Base-by-base conservation (phyloP, 768 basidiomycete genomes). In the Tricholoma furcatifolium region DNA sequence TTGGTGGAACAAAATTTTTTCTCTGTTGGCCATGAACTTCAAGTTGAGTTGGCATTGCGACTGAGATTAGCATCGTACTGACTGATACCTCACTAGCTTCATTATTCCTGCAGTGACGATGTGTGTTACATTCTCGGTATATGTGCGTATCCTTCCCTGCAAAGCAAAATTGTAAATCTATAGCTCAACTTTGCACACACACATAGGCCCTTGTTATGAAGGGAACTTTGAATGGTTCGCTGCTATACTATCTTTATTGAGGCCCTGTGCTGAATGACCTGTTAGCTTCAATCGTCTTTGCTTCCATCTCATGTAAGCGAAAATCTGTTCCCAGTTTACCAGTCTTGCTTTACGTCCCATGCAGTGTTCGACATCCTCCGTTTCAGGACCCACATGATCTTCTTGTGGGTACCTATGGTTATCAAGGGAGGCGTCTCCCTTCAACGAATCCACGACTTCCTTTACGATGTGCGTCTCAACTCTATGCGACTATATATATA, bases 101-200 rank as follows among this genome's bases (percentile, higher is more conserved):
- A 53, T 80, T 24, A 76, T 88, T 31, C 87, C 88, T 0, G 65
- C 87, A 2, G 27, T 82, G 1, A 82, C 80, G 20, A 89, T 89
- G 87, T 61, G 83, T 34, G 72, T 78, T 11, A 83, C 85, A 0
- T 88, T 79, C 77, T 62, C 73, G 69, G 8, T 77, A 73, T 57
- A 77, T 81, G 70, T 51, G 20, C 30, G 57, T 50, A 43, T 24
- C 10, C 14, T 27, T 9, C 6, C 30, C 18, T 21, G 10, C 6
- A 15, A 12, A 1, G 1, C 6, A 6, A 10, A 1, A 18, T 41
- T 18, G 20, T 9, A n/a, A 31, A 4, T 20, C 8, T 39, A 12
- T 47, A 6, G 27, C 31, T 15, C 6, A 51, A 23, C 8, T n/a
- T 35, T 48, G 18, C 5, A 27, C 27, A 27, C 27, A 27, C 27